These are phyloP conservation scores for Hygrocybe coccinea DNA, from an alignment of 768 basidiomycete species.

Conservation along the genomic window DNA sequence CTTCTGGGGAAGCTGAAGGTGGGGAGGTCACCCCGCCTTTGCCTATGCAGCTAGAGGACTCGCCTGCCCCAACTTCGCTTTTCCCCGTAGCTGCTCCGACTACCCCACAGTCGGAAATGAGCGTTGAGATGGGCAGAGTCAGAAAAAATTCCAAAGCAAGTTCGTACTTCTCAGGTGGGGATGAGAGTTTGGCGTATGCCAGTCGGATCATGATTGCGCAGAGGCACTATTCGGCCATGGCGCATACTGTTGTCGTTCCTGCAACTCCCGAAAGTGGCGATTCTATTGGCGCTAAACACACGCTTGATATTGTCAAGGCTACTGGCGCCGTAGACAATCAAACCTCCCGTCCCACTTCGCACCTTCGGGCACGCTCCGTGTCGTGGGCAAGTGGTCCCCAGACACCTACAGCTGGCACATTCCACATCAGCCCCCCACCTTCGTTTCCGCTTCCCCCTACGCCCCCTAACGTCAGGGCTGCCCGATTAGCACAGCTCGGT, in stretches of 20 bases:
- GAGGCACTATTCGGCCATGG: constrained; percentile 66
- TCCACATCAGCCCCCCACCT: constrained; percentile 54
- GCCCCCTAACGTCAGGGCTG: constrained; percentile 60
- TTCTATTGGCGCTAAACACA: constrained; percentile 29
- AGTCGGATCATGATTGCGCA: constrained; percentile 68
- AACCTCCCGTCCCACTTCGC: constrained; percentile 32
- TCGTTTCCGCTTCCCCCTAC: constrained; percentile 69
- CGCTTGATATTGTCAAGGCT: constrained; percentile 29
- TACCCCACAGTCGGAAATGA: constrained; percentile 53
- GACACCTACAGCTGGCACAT: constrained; percentile 34
- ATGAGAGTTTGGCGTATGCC: constrained; percentile 48
- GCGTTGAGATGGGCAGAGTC: constrained; percentile 52
- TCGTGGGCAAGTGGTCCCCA: constrained; percentile 44
- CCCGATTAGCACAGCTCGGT: constrained; percentile 47
- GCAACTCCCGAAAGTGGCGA: constrained; percentile 38
- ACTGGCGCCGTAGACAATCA: constrained; percentile 34
- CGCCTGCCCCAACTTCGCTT: constrained; percentile 22
- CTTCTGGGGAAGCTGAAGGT: constrained; percentile 44
- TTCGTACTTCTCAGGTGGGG: constrained; percentile 47
- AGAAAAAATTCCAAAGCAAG: constrained; percentile 52
- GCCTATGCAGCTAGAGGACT: constrained; percentile 51
- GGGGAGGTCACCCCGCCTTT: constrained; percentile 52
- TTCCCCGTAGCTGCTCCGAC: constrained; percentile 40
- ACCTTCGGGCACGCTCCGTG: constrained; percentile 59
- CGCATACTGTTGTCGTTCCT: constrained; percentile 57